phyloP scores from a whole-genome alignment of 805 yeast genomes.

The Ogataea glucozyma region DNA sequence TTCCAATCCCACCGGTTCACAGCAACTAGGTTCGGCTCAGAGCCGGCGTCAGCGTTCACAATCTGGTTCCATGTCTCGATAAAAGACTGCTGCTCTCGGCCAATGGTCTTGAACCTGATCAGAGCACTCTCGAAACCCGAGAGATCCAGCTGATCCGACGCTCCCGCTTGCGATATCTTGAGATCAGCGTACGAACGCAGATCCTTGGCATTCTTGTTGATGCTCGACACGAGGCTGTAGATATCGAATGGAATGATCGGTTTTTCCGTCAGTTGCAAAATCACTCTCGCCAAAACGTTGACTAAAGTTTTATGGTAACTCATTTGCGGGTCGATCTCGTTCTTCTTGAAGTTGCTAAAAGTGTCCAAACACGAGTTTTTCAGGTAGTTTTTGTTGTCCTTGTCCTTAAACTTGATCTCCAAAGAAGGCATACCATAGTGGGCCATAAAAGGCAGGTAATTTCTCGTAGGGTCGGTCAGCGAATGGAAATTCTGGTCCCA shows the following conservation, averaged over 20 bases:
- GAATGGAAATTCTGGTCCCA: constrained; percentile 25
- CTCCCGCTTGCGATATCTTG: constrained; percentile 9
- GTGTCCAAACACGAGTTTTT: constrained; percentile 62
- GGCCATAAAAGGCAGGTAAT: constrained; percentile 67
- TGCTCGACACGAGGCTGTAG: constrained; percentile 42
- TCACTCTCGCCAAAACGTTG: constrained; percentile 52
- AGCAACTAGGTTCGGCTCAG: constrained; percentile 73
- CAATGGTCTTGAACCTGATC: constrained; percentile 43
- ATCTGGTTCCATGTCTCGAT: constrained; percentile 61
- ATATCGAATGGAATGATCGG: constrained; percentile 77
- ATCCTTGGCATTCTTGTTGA: constrained; percentile 48
- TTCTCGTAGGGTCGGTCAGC: constrained; percentile 45
- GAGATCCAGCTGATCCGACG: constrained; percentile 25
- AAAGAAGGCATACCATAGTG: constrained; percentile 69
- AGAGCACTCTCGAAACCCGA: constrained; percentile 31
- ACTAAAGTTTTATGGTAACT: constrained; percentile 55
- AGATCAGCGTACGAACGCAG: constrained; percentile 41
- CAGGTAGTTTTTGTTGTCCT: constrained; percentile 40
- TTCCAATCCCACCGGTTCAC: constrained; percentile 83
- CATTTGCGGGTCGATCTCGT: constrained; percentile 56
- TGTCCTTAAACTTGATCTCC: constrained; percentile 49
- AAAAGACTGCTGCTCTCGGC: constrained; percentile 56
- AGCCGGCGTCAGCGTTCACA: constrained; percentile 51
- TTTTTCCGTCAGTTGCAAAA: constrained; percentile 64
- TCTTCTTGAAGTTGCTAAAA: constrained; percentile 52